Evolutionary conservation across 2,329 filamentous ascomycete genomes (phyloP).

Genomic region (Chaetomiaceae sp.): DNA sequence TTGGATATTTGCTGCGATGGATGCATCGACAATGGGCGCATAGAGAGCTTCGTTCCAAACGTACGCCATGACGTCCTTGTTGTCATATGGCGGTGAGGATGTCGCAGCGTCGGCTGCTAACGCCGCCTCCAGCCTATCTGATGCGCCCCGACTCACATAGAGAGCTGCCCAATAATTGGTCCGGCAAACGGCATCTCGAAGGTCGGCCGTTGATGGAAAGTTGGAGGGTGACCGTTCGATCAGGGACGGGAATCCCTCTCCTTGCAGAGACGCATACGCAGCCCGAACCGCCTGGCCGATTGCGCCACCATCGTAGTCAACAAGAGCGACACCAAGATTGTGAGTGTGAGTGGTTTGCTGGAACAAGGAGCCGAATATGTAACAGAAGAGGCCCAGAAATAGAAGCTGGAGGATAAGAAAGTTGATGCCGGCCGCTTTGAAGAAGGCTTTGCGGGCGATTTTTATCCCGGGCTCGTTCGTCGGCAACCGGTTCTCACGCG

Average conservation of each 20-base stretch:
- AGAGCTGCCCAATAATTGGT: not conserved
- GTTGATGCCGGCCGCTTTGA: not conserved
- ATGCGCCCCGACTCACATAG: conserved; percentile 30
- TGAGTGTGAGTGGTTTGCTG: not conserved
- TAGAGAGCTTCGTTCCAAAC: conserved; percentile 46
- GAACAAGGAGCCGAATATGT: conserved; percentile 1
- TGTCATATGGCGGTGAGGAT: conserved; percentile 37
- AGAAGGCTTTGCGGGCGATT: not conserved
- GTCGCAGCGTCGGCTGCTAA: conserved; percentile 30
- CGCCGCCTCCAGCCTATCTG: conserved; percentile 34
- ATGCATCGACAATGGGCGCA: conserved; percentile 34
- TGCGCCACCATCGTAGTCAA: conserved; percentile 4
- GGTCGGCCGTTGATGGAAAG: not conserved
- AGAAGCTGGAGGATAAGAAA: conserved; percentile 1
- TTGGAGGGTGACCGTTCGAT: not conserved
- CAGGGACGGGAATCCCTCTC: not conserved
- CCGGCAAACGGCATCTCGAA: not conserved
- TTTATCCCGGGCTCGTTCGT: not conserved
- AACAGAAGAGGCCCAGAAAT: not conserved
- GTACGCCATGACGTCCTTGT: conserved; percentile 34
- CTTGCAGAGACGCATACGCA: not conserved
- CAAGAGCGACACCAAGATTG: not conserved
- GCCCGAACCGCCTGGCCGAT: not conserved
- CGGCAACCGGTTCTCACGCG: not conserved
- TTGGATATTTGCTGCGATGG: conserved; percentile 32